These are phyloP conservation scores for Butyriboletus loyo DNA, from an alignment of 768 basidiomycete genomes.

Conservation along the genomic window DNA sequence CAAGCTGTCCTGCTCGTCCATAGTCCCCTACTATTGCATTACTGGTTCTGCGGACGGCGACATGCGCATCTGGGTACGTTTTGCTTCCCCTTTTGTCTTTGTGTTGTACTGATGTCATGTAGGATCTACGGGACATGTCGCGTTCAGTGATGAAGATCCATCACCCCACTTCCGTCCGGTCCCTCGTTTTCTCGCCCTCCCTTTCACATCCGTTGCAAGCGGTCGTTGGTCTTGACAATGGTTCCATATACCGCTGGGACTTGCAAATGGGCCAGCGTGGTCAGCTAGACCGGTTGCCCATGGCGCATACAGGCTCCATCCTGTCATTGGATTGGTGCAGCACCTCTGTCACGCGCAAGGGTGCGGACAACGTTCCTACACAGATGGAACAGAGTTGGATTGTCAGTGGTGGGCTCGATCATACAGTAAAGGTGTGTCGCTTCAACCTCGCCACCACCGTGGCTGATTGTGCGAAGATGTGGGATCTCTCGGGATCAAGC, in stretches of 20 bases:
- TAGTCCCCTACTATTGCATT: conserved; percentile 68
- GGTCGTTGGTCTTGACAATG: conserved; percentile 66
- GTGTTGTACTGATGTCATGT: conserved; percentile 1
- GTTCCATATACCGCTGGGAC: conserved; percentile 76
- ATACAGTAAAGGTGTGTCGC: conserved; percentile 62
- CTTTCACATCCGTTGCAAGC: conserved; percentile 65
- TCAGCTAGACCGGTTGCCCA: conserved; percentile 64
- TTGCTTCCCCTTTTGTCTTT: background rate
- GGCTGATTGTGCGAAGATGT: conserved; percentile 45
- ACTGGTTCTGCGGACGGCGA: conserved; percentile 81
- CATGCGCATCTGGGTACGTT: conserved; percentile 72
- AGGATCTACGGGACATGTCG: conserved; percentile 74
- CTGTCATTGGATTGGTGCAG: conserved; percentile 72
- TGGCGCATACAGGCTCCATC: conserved; percentile 72
- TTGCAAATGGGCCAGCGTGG: conserved; percentile 74
- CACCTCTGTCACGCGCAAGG: conserved; percentile 23
- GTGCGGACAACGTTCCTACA: conserved; percentile 10
- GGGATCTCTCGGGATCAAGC: conserved; percentile 52
- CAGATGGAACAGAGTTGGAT: conserved; percentile 60
- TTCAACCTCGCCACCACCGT: background rate
- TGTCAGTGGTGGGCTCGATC: conserved; percentile 75
- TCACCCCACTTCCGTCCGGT: conserved; percentile 66
- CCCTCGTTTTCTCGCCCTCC: conserved; percentile 68
- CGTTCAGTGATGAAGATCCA: conserved; percentile 69
- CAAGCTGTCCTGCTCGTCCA: conserved; percentile 62